Evolutionary conservation across 139 green algal species (phyloP), one percentile per base, ranked within the genome.

Genomic region (Coccomyxa sp.): DNA sequence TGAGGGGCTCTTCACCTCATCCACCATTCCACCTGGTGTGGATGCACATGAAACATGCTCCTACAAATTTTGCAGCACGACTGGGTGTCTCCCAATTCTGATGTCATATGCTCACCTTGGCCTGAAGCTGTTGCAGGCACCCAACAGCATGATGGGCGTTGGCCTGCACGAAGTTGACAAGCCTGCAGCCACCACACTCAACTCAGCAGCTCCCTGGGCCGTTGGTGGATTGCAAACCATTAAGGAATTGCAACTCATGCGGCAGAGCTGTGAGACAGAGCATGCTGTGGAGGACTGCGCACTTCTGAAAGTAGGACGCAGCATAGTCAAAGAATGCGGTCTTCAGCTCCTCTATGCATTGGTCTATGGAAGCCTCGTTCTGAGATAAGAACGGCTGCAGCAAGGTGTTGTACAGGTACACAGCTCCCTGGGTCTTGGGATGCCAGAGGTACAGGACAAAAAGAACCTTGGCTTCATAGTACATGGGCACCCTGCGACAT

Each of bases 371-470:
- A 38, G 41, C 74, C 36, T 75, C 76, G 24, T 75, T 39, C 69
- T 39, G 39, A 14, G 69, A 39, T n/a, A 73, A 38, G 27, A 74
- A 44, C 10, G 68, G 74, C 64, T 83, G 75, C 38, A 82, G 68
- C 38, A 16, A 74, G 41, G 74, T 38, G 16, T 31, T 78, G 78
- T 84, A 86, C 36, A 89, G 37, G 50, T 81, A 85, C 14, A 83
- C 35, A 22, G 83, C 82, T 14, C 79, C 82, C 41, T 80, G 55
- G 34, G 71, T 77, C 36, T 78, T 70, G 22, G 86, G 86, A 58
- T 84, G 73, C 88, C 89, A 93, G 31, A 93, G 78, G 38, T 88
- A 93, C 6, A 88, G 55, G 29, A 85, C 84, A 55, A 89, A 83
- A 12, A 78, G 80, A 16, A 93, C 76, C 75, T 89, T 90, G 6